Percentiles rank a stretch among this genome's conserved stretches.
Evolutionary conservation across 2,329 filamentous ascomycete genomes (phyloP).

Genomic region (Fusarium zealandicum): DNA sequence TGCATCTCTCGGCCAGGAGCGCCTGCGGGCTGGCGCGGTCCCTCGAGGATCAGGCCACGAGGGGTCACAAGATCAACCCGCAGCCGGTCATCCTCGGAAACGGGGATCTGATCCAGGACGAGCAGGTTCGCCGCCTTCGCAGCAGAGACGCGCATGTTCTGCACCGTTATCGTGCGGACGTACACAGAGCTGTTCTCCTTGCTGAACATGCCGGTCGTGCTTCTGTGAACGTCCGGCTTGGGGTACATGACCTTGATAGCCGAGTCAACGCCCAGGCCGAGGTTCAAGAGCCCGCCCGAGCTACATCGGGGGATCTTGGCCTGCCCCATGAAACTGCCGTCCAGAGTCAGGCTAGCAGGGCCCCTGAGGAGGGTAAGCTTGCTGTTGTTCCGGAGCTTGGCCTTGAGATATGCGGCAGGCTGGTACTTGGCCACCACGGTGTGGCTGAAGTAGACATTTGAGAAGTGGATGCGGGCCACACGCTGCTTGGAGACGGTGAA

Average conservation of each 20-base stretch:
- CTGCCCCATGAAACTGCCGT: conserved; percentile 68
- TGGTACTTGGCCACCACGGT: conserved; percentile 68
- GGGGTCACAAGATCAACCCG: conserved; percentile 60
- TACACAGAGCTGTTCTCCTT: conserved; percentile 62
- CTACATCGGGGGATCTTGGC: conserved; percentile 62
- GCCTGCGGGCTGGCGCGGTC: conserved; percentile 49
- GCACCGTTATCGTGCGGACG: conserved; percentile 56
- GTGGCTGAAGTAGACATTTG: conserved; percentile 61
- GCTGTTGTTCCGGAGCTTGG: conserved; percentile 62
- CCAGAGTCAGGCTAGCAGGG: conserved; percentile 65
- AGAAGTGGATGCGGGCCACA: conserved; percentile 62
- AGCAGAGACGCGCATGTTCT: conserved; percentile 55
- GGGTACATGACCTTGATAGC: conserved; percentile 62
- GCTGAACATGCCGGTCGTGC: conserved; percentile 59
- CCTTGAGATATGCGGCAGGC: conserved; percentile 65
- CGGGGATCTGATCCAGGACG: conserved; percentile 66
- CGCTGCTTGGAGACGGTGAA: conserved; percentile 63
- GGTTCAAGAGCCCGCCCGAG: conserved; percentile 59
- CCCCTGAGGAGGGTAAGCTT: conserved; percentile 64
- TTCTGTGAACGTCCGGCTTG: conserved; percentile 61
- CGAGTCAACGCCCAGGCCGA: conserved; percentile 67
- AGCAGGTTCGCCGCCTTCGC: conserved; percentile 54
- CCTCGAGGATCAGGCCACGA: conserved; percentile 52
- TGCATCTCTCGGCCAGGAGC: conserved; percentile 39
- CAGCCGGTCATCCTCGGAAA: conserved; percentile 67